Conservation (phyloP, 805 yeast genomes). For the Metschnikowia sp. region DNA sequence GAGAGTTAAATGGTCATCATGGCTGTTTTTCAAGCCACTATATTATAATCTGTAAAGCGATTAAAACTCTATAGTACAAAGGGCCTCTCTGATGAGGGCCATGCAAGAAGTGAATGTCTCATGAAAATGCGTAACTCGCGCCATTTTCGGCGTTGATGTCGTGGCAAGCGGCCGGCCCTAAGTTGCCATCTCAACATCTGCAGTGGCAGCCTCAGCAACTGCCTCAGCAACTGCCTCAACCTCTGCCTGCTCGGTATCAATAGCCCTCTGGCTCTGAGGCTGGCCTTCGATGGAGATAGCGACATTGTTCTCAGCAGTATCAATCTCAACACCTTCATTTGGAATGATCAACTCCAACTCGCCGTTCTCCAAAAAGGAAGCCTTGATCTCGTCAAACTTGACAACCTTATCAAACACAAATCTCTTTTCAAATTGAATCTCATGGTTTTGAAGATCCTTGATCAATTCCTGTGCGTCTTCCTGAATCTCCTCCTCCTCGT, state of each 20-base stretch:
- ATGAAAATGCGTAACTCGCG: conserved; percentile 5
- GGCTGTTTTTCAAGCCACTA: conserved; percentile 13
- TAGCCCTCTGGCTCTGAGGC: conserved; percentile 11
- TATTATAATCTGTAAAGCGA: conserved; percentile 11
- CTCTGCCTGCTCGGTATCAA: conserved; percentile 12
- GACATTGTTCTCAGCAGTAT: conserved; percentile 22
- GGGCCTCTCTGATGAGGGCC: conserved; percentile 8
- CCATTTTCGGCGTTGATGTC: not conserved
- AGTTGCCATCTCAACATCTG: conserved; percentile 19
- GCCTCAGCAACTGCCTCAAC: conserved; percentile 13
- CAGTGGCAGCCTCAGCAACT: conserved; percentile 14
- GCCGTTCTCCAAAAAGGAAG: conserved; percentile 34
- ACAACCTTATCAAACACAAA: conserved; percentile 40
- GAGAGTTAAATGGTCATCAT: conserved; percentile 11
- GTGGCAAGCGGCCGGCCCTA: conserved; percentile 5
- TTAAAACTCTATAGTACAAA: conserved; percentile 16
- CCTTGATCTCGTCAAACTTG: conserved; percentile 36
- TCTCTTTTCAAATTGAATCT: conserved; percentile 41
- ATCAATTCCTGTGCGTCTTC: conserved; percentile 40
- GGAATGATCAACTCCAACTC: conserved; percentile 44
- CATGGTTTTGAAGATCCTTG: conserved; percentile 36
- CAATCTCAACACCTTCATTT: conserved; percentile 22
- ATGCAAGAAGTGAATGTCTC: conserved; percentile 12
- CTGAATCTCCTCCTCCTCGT: conserved; percentile 35
- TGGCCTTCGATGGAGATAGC: conserved; percentile 26